Evolutionary conservation across 805 yeast species (phyloP), one percentile per base, ranked within the genome.

Genomic region (Teunomyces pallodes): DNA sequence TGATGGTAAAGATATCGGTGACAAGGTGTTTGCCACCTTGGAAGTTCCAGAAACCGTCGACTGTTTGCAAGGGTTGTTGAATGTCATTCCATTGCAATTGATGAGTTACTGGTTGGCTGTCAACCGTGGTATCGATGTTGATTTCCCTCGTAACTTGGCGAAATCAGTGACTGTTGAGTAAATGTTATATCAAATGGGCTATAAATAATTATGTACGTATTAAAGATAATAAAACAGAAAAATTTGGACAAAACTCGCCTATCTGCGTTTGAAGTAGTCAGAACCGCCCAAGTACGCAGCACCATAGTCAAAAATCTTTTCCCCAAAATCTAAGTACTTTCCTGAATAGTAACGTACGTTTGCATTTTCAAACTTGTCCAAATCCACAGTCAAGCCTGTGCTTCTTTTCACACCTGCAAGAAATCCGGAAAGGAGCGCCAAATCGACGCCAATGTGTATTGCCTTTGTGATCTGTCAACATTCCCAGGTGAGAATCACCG

Each of bases 91-190:
- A 47, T 70, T 94, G 65, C 99, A 94, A 71, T 79, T 94, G 69
- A 90, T 91, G 82, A 86, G 97, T 63, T 94, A 94, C 75, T 91
- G 96, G 94, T 79, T 94, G 62, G 97, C 99, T 46, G 92, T 90
- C 46, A 83, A 85, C 71, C 87, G 92, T 65, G 98, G 97, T 36
- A 86, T 88, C 58, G 96, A 94, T 65, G 99, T 95, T 49, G 99
- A 94, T 70, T 92, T 92, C 84, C 99, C 99, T 56, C 84, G 99
- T 74, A 94, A 94, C 76, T 81, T 94, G 73, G 99, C 99, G 54
- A 94, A 94, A 77, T 86, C 96, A 45, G 99, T 94, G 49, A 94
- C 99, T 42, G 99, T 94, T 54, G 98, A 90, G 75, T 91, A 76
- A 65, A 44, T 42, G 14, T 31, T 31, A 35, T 38, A 20, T 24